Percentiles rank a stretch among this genome's conserved stretches.
Conservation (phyloP, 2,329 filamentous ascomycete species). For the Fusarium guadeloupense region DNA sequence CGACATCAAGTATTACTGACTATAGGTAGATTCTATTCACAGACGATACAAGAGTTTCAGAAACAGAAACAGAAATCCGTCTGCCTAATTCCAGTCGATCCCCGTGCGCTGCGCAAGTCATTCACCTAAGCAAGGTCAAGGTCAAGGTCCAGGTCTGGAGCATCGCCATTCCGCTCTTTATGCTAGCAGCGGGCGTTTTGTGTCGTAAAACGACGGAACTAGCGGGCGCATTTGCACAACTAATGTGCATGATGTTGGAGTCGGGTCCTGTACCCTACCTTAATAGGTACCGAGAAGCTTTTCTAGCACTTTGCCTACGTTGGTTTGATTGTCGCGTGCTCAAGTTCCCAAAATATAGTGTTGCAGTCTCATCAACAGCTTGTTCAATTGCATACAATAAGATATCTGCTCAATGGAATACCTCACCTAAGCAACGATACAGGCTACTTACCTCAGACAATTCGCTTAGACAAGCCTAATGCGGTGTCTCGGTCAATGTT, state of each 20-base stretch:
- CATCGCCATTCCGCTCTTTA: background rate
- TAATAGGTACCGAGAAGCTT: background rate
- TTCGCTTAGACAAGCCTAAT: slow-evolving; percentile 5
- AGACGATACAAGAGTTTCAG: too few relatives aligned
- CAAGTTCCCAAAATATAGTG: background rate
- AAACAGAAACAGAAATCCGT: too few relatives aligned
- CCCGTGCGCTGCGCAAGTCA: background rate
- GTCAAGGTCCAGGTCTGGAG: too few relatives aligned
- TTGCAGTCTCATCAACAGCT: background rate
- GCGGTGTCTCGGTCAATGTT: slow-evolving; percentile 29
- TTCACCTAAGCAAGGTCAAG: background rate
- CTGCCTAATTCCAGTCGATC: slow-evolving; percentile 1
- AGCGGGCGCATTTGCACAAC: slow-evolving; percentile 24
- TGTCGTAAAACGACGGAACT: slow-evolving; percentile 22
- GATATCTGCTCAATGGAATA: background rate
- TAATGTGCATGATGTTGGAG: slow-evolving; percentile 13
- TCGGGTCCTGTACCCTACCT: background rate
- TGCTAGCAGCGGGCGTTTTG: slow-evolving; percentile 25
- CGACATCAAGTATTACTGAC: too few relatives aligned
- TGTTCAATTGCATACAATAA: background rate
- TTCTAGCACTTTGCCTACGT: background rate
- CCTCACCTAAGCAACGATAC: background rate
- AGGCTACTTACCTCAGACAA: too few relatives aligned
- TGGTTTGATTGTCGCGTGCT: slow-evolving; percentile 35
- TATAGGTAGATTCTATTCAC: too few relatives aligned